Evolutionary conservation across 2,329 filamentous ascomycete species (phyloP).

Genomic region (Diaporthe velutina): DNA sequence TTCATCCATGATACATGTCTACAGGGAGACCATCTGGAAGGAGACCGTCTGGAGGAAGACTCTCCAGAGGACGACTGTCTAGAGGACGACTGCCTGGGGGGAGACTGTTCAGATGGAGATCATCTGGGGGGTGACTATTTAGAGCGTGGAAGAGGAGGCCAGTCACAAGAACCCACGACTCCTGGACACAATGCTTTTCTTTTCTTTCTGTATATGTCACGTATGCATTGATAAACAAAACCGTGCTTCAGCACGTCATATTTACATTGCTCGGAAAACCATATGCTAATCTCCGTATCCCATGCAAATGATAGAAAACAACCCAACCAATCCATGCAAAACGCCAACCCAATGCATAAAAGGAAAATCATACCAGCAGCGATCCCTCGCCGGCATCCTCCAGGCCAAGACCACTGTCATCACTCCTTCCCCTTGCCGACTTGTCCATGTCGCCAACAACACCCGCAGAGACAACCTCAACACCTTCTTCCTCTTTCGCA

Average conservation of each 20-base stretch:
- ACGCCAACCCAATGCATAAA: conserved; percentile 11
- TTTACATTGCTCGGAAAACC: not conserved
- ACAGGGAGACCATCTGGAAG: too few relatives aligned
- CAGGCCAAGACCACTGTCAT: conserved; percentile 14
- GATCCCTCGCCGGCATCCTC: not conserved
- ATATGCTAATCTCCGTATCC: not conserved
- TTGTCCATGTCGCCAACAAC: not conserved
- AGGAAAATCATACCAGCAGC: not conserved
- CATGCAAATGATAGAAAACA: not conserved
- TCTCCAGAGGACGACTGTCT: too few relatives aligned
- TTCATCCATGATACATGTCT: too few relatives aligned
- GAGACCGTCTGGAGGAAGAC: too few relatives aligned
- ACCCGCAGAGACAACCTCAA: not conserved
- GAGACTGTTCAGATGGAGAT: too few relatives aligned
- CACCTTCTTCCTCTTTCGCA: conserved; percentile 2
- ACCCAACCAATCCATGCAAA: not conserved
- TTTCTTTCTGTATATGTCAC: not conserved
- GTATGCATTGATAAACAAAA: not conserved
- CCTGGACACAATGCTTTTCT: too few relatives aligned
- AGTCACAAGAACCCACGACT: too few relatives aligned
- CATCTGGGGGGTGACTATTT: too few relatives aligned
- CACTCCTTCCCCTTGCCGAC: not conserved
- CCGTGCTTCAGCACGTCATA: not conserved
- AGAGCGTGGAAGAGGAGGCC: too few relatives aligned
- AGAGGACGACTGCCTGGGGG: too few relatives aligned